Evolutionary conservation across 1,139 yeast species (phyloP), one percentile per base, ranked within the genome.

Genomic region (Saccharomyces hybrid): DNA sequence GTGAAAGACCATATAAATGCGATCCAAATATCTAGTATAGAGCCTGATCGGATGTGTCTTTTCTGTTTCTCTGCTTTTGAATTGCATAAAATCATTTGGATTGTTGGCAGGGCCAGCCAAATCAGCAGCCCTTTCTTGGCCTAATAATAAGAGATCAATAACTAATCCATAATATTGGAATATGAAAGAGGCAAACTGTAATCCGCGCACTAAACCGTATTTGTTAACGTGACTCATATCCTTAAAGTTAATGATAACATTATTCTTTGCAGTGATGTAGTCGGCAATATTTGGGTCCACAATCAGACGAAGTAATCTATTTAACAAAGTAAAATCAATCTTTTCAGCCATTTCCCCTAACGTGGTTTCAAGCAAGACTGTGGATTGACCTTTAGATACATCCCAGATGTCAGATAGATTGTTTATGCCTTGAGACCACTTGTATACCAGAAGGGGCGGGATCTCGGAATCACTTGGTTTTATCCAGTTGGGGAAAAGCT

Each of bases 171-270:
- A 93, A 70, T 83, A 91, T 68, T 95, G 99, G 66, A 80, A 83
- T 2, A 95, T 82, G 70, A 93, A 95, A 0, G 97, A 84, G 1
- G 97, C 81, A 69, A 90, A 95, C 64, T 89, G 96, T 32, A 93
- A 73, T 2, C 99, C 99, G 54, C 95, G 78, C 20, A 95, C 73
- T 57, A 95, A 72, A 32, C 99, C 99, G 67, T 83, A 84, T 64
- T 87, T 91, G 70, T 93, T 93, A 16, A 88, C 84, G 69, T 90
- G 96, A 58, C 84, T 87, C 99, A 95, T 95, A 68, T 95, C 99
- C 68, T 95, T 95, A 70, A 85, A 95, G 1, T 93, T 79, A 38
- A 95, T 66, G 41, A 82, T 80, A 26, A 91, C 83, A 63, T 93
- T 95, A 71, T 89, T 90, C 68, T 91, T 91, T 1, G 98, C 86